phyloP scores from a whole-genome alignment of 2,329 filamentous ascomycete species.

The Immersiporthe knoxdaviesiana region DNA sequence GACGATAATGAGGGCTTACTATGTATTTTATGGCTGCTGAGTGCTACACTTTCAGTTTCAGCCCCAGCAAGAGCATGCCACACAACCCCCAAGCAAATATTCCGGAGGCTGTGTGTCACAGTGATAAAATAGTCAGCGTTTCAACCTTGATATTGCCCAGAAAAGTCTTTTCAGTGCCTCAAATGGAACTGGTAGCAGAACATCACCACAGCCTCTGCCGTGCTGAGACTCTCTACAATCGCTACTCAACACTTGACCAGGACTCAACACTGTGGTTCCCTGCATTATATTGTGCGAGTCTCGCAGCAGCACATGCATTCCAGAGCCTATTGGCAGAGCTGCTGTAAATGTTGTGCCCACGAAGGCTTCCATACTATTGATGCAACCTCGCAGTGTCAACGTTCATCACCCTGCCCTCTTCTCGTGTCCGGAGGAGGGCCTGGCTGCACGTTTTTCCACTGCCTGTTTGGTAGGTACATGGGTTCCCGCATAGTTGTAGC shows the following conservation, averaged over 20 bases:
- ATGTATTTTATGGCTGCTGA: neutral
- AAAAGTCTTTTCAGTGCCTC: neutral
- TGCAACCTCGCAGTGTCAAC: neutral
- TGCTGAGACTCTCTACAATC: neutral
- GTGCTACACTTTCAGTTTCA: neutral
- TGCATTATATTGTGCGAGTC: too few species aligned
- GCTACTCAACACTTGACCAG: neutral
- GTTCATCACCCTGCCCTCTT: neutral
- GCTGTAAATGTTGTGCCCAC: neutral
- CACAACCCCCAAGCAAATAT: neutral
- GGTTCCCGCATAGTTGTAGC: neutral
- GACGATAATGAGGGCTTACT: neutral
- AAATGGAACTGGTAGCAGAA: neutral
- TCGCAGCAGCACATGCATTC: too few species aligned
- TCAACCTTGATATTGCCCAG: neutral
- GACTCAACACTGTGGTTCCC: too few species aligned
- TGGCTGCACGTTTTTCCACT: neutral
- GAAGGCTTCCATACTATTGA: neutral
- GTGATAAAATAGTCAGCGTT: neutral
- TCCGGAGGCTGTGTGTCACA: neutral
- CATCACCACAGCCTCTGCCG: neutral
- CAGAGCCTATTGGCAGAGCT: neutral
- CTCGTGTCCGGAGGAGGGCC: neutral
- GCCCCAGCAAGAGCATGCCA: neutral
- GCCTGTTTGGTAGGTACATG: neutral